Evolutionary conservation across 2,329 filamentous ascomycete genomes (phyloP).

Genomic region (Trichoderma gracile): DNA sequence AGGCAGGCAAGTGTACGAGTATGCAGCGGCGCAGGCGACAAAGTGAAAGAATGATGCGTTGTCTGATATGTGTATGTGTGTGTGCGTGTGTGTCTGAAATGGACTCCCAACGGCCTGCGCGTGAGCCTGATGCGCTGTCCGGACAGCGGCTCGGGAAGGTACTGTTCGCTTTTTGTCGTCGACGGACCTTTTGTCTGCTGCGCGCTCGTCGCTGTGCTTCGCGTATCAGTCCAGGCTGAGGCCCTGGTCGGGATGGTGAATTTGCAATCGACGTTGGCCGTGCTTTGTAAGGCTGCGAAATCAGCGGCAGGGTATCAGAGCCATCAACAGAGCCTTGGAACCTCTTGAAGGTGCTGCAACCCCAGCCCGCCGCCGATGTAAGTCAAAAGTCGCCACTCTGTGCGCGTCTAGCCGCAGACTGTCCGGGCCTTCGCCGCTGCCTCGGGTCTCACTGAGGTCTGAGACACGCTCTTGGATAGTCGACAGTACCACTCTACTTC

Average conservation of each 20-base stretch:
- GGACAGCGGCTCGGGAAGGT: not conserved
- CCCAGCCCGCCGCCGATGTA: constrained; percentile 8
- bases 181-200: constrained; percentile 1
- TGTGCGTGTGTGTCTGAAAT: not conserved
- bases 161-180: not conserved
- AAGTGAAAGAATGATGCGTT: not conserved
- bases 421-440: constrained; percentile 13
- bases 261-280: not conserved
- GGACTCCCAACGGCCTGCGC: constrained; percentile 17
- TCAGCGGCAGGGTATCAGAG: constrained; percentile 6
- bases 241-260: constrained; percentile 10
- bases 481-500: no score
- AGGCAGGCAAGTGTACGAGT: not conserved
- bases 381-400: constrained; percentile 18
- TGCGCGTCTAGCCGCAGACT: constrained; percentile 5
- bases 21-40: constrained; percentile 7
- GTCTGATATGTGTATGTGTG: not conserved
- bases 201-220: not conserved
- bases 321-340: no score
- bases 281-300: constrained; percentile 16
- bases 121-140: constrained; percentile 8
- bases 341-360: not conserved
- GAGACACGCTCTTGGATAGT: constrained; percentile 5
- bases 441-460: constrained; percentile 21
- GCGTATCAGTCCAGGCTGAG: not conserved